Percentiles rank a stretch among this genome's conserved stretches.
Conservation (phyloP, 108 stramenopile species). For the Skeletonema marinoi region DNA sequence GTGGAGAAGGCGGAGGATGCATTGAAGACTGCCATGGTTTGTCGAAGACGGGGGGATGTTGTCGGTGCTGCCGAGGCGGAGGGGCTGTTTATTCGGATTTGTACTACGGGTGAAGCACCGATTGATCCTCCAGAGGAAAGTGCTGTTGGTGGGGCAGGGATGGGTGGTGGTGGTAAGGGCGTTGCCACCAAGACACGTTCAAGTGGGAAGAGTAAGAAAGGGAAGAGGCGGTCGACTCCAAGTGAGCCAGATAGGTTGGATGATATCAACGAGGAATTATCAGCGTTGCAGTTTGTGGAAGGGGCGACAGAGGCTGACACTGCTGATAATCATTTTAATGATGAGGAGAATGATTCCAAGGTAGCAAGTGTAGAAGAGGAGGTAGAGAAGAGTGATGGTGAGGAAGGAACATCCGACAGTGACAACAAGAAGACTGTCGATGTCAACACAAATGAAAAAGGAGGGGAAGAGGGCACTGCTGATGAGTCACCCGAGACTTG, state of each 20-base stretch:
- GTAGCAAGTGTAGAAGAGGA: background rate
- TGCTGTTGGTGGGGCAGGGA: background rate
- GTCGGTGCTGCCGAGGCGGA: conserved; percentile 48
- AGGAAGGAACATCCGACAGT: background rate
- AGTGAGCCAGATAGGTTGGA: background rate
- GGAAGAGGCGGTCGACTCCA: background rate
- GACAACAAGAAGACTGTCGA: background rate
- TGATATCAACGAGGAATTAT: background rate
- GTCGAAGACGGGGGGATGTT: conserved; percentile 35
- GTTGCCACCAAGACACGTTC: background rate
- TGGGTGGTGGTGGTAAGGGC: background rate
- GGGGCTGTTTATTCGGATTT: conserved; percentile 46
- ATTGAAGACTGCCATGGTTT: conserved; percentile 39
- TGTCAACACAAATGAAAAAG: background rate
- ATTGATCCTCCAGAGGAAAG: conserved; percentile 24
- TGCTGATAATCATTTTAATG: background rate
- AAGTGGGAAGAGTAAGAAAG: background rate
- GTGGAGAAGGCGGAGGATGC: conserved; percentile 45
- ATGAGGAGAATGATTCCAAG: background rate
- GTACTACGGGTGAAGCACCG: conserved; percentile 38
- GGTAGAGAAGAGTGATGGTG: background rate
- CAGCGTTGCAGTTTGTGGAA: background rate
- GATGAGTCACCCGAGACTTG: background rate
- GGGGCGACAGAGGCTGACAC: background rate
- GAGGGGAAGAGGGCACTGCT: background rate